Percentiles rank a stretch among this genome's conserved stretches.
These are phyloP conservation scores for Sambucus nigra DNA, from an alignment of 129 eudicot genomes.

Conservation along the genomic window DNA sequence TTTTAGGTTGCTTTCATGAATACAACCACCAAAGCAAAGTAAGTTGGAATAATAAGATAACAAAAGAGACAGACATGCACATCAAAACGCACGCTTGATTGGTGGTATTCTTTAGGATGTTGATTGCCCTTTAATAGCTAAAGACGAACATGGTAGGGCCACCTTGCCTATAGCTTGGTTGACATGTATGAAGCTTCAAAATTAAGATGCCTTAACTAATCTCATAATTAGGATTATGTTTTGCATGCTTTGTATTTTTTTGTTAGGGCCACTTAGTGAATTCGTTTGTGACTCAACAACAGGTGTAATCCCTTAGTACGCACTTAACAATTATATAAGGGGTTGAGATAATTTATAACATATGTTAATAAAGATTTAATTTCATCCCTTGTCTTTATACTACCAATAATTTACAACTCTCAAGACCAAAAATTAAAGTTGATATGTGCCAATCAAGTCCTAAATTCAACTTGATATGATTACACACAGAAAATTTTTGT, in stretches of 20 bases:
- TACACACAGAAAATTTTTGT: no score
- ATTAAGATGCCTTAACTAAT: constrained; percentile 42
- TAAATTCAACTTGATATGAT: no score
- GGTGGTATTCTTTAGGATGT: no score
- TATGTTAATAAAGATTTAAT: no score
- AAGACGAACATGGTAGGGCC: constrained; percentile 62
- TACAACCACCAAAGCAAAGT: no score
- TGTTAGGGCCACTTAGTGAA: constrained; percentile 25
- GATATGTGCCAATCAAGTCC: no score
- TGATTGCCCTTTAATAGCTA: constrained; percentile 7
- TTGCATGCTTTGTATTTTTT: constrained; percentile 29
- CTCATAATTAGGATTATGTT: constrained; percentile 38
- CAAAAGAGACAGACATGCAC: neutral
- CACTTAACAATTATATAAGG: neutral
- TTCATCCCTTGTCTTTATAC: no score
- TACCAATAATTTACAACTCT: no score
- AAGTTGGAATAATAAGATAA: neutral
- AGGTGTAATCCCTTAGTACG: constrained; percentile 15
- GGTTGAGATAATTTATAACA: neutral
- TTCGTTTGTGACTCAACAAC: constrained; percentile 16
- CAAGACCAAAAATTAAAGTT: no score
- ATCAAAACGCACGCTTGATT: constrained; percentile 29
- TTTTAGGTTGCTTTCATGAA: neutral
- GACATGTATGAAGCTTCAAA: constrained; percentile 19
- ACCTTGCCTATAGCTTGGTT: constrained; percentile 20